phyloP scores from a whole-genome alignment of 2,329 filamentous ascomycete species.

The Metarhizium humberi region DNA sequence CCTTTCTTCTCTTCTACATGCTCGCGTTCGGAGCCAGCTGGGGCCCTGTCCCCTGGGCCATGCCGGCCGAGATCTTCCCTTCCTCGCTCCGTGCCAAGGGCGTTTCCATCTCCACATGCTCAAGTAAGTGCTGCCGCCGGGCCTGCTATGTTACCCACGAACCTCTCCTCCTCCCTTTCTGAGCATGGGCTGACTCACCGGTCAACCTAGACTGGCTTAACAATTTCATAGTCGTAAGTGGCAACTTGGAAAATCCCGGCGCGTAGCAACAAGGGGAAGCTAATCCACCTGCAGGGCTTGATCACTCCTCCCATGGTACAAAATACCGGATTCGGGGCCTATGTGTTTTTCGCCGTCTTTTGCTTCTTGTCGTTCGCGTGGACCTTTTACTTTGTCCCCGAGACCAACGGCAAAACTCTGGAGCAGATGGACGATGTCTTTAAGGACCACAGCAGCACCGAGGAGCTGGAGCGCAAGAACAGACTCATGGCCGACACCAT shows the following conservation, averaged over 20 bases:
- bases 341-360: conserved; percentile 50
- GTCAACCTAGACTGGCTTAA: conserved; percentile 39
- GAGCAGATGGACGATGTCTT: conserved; percentile 42
- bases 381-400: conserved; percentile 45
- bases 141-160: background rate
- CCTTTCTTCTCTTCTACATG: conserved; percentile 42
- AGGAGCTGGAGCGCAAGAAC: conserved; percentile 9
- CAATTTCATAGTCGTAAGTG: conserved; percentile 46
- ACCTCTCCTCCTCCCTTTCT: background rate
- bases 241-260: conserved; percentile 12
- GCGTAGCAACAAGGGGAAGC: conserved; percentile 20
- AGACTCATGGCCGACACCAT: conserved; percentile 5
- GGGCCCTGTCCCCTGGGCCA: conserved; percentile 40
- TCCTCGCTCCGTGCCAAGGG: conserved; percentile 53
- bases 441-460: conserved; percentile 14
- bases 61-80: conserved; percentile 51
- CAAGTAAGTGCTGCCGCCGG: conserved; percentile 21
- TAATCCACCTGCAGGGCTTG: conserved; percentile 24
- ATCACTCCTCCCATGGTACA: conserved; percentile 51
- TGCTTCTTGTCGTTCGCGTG: conserved; percentile 45
- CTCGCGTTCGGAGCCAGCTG: conserved; percentile 49
- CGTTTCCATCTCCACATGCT: conserved; percentile 47
- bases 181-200: background rate
- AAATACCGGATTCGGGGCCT: conserved; percentile 38
- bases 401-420: conserved; percentile 44